Evolutionary conservation across 169 alveolate genomes (phyloP).

Genomic region (Eimeria acervulina): DNA sequence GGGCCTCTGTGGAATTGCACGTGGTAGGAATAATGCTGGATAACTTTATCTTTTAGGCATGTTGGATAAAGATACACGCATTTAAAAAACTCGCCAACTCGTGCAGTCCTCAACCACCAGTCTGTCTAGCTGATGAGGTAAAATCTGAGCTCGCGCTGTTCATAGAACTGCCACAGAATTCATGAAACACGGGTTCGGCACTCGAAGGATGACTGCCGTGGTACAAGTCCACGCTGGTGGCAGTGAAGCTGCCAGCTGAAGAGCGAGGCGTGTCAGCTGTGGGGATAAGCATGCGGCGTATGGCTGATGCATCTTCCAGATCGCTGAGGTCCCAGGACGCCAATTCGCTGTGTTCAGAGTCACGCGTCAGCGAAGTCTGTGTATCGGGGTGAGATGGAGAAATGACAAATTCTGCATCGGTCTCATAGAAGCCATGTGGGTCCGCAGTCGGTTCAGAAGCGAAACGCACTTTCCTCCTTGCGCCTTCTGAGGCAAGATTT

Average conservation of each 20-base stretch:
- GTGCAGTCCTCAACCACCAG: neutral
- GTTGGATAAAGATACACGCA: neutral
- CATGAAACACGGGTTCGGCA: constrained; percentile 27
- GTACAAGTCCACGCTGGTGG: neutral
- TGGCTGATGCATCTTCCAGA: constrained; percentile 16
- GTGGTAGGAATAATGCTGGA: too few relatives aligned
- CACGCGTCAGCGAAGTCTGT: neutral
- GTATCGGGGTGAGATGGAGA: neutral
- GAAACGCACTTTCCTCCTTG: constrained; percentile 48
- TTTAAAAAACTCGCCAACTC: neutral
- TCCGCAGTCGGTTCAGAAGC: neutral
- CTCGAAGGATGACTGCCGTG: neutral
- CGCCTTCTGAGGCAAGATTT: neutral
- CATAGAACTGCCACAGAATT: neutral
- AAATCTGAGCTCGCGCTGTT: neutral
- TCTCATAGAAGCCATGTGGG: constrained; percentile 26
- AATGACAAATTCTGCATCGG: constrained; percentile 58
- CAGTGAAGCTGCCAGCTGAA: constrained; percentile 15
- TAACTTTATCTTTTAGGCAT: neutral
- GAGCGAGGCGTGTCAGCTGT: constrained; percentile 15
- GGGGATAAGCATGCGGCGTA: constrained; percentile 46
- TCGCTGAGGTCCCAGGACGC: constrained; percentile 45
- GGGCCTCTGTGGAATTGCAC: neutral
- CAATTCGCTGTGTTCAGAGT: neutral
- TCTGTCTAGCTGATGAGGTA: neutral